Base-by-base conservation (phyloP, 352 stramenopile genomes). In the Globisporangium alternatum region DNA sequence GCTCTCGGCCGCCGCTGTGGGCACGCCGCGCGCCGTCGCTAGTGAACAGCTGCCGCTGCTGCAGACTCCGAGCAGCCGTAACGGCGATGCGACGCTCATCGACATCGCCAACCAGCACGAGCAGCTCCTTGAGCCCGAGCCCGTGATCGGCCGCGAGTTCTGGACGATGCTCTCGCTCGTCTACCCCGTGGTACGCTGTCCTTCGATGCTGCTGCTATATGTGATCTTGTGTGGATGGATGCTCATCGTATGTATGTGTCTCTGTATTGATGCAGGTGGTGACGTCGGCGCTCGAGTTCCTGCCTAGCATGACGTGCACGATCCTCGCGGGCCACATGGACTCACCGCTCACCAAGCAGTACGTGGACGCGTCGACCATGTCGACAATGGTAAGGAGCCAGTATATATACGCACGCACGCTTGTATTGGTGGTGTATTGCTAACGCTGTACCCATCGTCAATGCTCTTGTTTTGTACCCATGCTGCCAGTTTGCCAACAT, bases 301-400 rank as follows among this genome's bases (percentile, higher is more conserved):
- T 88, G 3, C 80, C 80, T 8, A 68, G 71, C 19, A 68, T 84
- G 44, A 81, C 74, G 47, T 80, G 76, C 58, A 82, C 88, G 44
- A 70, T 85, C 39, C 68, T 91, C 25, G 78, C 80, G 4, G 80
- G 82, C 22, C 79, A 86, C 69, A 87, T 91, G 56, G 52, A 86
- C 62, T 84, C 78, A n/a, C 71, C 76, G 0, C 49, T 76, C 25
- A 77, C 73, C 1, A 83, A 89, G 53, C 69, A 81, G 33, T 89
- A 84, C 53, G 78, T 91, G 19, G 78, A 87, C 56, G 78, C 76
- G 17, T 69, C 70, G 19, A 77, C 77, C 21, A 67, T 89, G 15
- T 85, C 80, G 4, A 81, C 60, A 33, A 86, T 85, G 79, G 73
- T 80, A 65, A 9, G 66, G 64, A 19, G 22, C n/a, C 56, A 33